A percentile compares a stretch with the other conserved stretches of the same genome.
Evolutionary conservation across 768 basidiomycete species (phyloP).

Genomic region (Lentinula guzmanii): DNA sequence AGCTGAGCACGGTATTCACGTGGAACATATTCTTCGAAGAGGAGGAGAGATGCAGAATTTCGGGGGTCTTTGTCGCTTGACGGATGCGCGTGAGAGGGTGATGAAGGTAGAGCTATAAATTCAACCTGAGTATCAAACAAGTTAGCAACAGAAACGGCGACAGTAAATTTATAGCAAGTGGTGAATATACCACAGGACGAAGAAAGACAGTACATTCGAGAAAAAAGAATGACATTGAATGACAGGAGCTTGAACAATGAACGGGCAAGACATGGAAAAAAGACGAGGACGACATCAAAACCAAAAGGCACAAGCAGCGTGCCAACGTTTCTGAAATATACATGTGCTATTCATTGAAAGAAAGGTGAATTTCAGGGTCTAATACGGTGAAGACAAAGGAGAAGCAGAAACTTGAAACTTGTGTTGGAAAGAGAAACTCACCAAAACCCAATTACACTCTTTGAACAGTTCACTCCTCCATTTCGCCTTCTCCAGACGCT

Average conservation of each 20-base stretch:
- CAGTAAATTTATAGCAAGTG: too few species aligned
- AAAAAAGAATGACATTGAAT: too few species aligned
- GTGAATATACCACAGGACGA: too few species aligned
- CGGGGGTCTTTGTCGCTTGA: constrained; percentile 49
- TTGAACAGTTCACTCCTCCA: not conserved
- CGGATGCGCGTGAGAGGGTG: not conserved
- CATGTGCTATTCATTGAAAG: too few species aligned
- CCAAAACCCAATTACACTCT: constrained; percentile 83
- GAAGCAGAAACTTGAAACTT: not conserved
- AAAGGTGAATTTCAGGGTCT: too few species aligned
- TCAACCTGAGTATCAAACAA: constrained; percentile 52
- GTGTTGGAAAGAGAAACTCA: constrained; percentile 31
- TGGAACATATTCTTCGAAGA: constrained; percentile 95
- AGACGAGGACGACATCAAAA: too few species aligned
- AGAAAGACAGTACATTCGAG: too few species aligned
- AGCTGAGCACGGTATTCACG: constrained; percentile 80
- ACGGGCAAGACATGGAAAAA: too few species aligned
- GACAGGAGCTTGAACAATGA: too few species aligned
- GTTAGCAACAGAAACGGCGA: too few species aligned
- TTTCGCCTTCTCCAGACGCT: not conserved
- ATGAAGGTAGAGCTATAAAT: constrained; percentile 62
- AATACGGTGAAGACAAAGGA: not conserved
- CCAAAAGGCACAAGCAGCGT: too few species aligned
- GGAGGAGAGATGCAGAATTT: constrained; percentile 59
- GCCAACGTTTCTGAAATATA: too few species aligned